Base-by-base conservation (phyloP, 2,329 filamentous ascomycete genomes). In the Diaporthe velutina region DNA sequence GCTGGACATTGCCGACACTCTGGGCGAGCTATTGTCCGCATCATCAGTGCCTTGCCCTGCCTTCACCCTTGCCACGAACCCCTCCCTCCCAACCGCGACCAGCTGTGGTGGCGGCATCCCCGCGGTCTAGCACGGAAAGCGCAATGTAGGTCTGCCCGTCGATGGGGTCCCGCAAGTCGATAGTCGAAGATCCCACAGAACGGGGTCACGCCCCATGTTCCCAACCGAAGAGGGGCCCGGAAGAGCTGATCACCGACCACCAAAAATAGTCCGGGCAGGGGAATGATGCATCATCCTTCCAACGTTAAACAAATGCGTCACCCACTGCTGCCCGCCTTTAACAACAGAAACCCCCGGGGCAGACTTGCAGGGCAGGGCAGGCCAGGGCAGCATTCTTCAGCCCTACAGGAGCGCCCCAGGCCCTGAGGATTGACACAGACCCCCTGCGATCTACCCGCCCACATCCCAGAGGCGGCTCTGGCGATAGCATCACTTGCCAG, bases 121-220 rank as follows among this genome's bases (percentile, higher is more conserved):
- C 70, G 70, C 40, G 30, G 40, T 54, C 73, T 35, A 42, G 67
- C 74, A 76, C 45, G 48, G 40, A 52, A n/a, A 7, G 54, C 55
- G 74, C 66, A 76, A 74, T 74, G 67, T 74, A 76, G 74, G 74
- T 45, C 48, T 70, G 74, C 68, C 74, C 74, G 74, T 76, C 52
- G 67, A 73, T 72, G 74, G 74, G 66, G 67, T 58, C 55, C 70
- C 70, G 38, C 42, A 40, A 9, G 55, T 48, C 68, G 54, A 71
- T 71, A 58, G 52, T 71, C 28, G 30, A 52, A 54, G 48, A 54
- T 68, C 33, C 64, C 64, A 68, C 45, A 17, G n/a, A 9, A 40
- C 15, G 30, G 64, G 64, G 33, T 30, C 45, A n/a, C 30, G 60
- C 40, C 64, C 64, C 48, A 38, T 68, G 45, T 52, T 68, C 64